phyloP scores from a whole-genome alignment of 768 basidiomycete genomes.

The Suillus subluteus region DNA sequence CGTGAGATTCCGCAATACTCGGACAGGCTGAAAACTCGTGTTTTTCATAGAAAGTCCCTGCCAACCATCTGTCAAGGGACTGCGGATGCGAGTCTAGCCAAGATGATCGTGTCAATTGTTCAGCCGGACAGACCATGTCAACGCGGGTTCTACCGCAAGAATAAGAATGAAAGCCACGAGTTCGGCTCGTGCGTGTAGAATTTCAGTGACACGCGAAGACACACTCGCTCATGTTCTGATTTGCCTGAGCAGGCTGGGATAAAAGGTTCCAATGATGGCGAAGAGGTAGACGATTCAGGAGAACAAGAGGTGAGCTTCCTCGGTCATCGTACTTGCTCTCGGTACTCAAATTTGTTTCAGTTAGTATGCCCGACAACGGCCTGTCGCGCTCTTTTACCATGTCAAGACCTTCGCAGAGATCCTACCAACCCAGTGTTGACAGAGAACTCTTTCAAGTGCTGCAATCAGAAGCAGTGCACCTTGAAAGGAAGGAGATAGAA shows the following conservation, averaged over 20 bases:
- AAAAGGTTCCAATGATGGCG: not conserved
- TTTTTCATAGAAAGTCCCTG: not conserved
- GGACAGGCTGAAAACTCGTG: not conserved
- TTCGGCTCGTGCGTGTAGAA: not conserved
- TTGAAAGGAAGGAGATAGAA: conserved; percentile 5
- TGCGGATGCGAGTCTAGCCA: not conserved
- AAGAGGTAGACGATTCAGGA: not conserved
- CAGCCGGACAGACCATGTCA: not conserved
- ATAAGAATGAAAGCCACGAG: not conserved
- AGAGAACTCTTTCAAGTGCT: not conserved
- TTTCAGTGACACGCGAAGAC: not conserved
- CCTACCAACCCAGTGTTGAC: not conserved
- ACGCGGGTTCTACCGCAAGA: not conserved
- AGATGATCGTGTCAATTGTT: not conserved
- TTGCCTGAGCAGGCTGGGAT: conserved; percentile 6
- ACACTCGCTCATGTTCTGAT: not conserved
- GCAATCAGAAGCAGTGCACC: not conserved
- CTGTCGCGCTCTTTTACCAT: not conserved
- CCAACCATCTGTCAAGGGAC: not conserved
- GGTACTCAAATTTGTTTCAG: not conserved
- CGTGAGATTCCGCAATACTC: not conserved
- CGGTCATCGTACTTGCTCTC: not conserved
- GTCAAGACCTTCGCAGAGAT: not conserved
- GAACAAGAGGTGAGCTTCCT: conserved; percentile 4
- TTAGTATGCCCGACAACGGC: not conserved